Evolutionary conservation across 495 filamentous ascomycete genomes (phyloP).

Genomic region (Talaromyces wortmannii): DNA sequence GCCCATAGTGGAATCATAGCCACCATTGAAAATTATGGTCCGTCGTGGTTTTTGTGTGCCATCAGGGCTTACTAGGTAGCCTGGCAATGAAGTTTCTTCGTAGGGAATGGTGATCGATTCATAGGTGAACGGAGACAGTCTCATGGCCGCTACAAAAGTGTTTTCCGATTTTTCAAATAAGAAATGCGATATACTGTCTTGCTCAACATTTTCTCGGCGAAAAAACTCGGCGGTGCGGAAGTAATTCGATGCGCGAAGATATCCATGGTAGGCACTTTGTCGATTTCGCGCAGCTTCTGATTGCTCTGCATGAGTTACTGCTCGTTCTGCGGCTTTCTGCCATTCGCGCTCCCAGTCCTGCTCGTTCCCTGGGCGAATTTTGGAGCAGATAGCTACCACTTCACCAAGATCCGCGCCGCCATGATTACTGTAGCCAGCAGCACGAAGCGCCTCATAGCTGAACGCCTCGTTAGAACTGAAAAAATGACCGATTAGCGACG

Average conservation of each 20-base stretch:
- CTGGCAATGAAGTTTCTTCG: slow-evolving; percentile 18
- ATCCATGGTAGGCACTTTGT: slow-evolving; percentile 21
- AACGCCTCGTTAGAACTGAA: slow-evolving; percentile 6
- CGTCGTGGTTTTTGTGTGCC: background rate
- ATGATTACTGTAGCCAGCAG: slow-evolving; percentile 12
- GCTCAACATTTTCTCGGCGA: slow-evolving; percentile 26
- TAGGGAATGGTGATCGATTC: slow-evolving; percentile 21
- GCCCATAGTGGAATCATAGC: slow-evolving; percentile 37
- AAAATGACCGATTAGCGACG: no score
- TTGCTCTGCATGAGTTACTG: background rate
- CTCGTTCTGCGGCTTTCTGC: slow-evolving; percentile 15
- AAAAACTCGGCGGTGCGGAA: slow-evolving; percentile 37
- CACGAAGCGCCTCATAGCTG: slow-evolving; percentile 22
- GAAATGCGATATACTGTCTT: slow-evolving; percentile 15
- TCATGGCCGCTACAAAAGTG: slow-evolving; percentile 35
- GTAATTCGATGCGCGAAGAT: slow-evolving; percentile 32
- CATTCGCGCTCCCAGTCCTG: slow-evolving; percentile 20
- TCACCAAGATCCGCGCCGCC: slow-evolving; percentile 21
- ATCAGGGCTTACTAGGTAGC: slow-evolving; percentile 17
- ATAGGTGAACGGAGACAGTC: slow-evolving; percentile 23
- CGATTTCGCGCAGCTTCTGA: background rate
- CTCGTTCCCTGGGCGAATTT: slow-evolving; percentile 22
- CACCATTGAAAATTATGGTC: background rate
- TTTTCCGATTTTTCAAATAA: slow-evolving; percentile 40
- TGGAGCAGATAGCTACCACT: slow-evolving; percentile 20